These are phyloP conservation scores for Aspergillus pseudoviridinutans DNA, from an alignment of 2,329 filamentous ascomycete genomes.

Conservation along the genomic window DNA sequence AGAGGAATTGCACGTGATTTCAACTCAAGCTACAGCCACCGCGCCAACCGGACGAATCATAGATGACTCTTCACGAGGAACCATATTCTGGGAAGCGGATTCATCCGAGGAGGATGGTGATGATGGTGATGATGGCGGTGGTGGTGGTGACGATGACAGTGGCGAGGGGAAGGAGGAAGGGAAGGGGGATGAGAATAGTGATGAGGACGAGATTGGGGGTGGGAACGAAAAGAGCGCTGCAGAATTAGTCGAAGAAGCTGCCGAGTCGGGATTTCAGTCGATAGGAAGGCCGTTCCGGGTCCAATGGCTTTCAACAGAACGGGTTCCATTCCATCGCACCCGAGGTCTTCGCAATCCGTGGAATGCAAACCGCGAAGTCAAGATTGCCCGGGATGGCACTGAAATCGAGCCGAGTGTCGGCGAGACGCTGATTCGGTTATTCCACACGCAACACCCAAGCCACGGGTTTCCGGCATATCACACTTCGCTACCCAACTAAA, in stretches of 20 bases:
- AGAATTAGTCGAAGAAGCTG: conserved; percentile 43
- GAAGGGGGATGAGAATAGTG: conserved; percentile 20
- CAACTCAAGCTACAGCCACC: conserved; percentile 71
- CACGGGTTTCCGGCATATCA: not conserved
- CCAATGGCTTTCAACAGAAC: conserved; percentile 80
- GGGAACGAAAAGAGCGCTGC: conserved; percentile 44
- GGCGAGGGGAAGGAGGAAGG: conserved; percentile 19
- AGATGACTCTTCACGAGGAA: conserved; percentile 87
- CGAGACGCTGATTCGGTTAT: conserved; percentile 70
- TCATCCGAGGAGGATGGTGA: conserved; percentile 49
- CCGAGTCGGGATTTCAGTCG: conserved; percentile 52
- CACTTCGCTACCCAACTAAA: not conserved
- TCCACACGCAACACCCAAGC: conserved; percentile 52
- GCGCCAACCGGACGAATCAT: conserved; percentile 83
- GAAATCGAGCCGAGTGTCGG: conserved; percentile 84
- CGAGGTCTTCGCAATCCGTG: conserved; percentile 84
- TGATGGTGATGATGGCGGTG: too few species aligned
- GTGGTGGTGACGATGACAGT: conserved; percentile 11
- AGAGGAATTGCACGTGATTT: conserved; percentile 73
- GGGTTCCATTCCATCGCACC: conserved; percentile 84
- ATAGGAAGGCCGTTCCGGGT: conserved; percentile 92
- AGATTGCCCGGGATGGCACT: conserved; percentile 91
- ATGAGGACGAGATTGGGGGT: conserved; percentile 37
- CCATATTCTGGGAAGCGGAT: conserved; percentile 93
- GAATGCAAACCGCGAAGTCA: conserved; percentile 94